Percentiles rank a stretch among this genome's conserved stretches.
These are phyloP conservation scores for Deinandra increscens DNA, from an alignment of 129 eudicot genomes.

Conservation along the genomic window DNA sequence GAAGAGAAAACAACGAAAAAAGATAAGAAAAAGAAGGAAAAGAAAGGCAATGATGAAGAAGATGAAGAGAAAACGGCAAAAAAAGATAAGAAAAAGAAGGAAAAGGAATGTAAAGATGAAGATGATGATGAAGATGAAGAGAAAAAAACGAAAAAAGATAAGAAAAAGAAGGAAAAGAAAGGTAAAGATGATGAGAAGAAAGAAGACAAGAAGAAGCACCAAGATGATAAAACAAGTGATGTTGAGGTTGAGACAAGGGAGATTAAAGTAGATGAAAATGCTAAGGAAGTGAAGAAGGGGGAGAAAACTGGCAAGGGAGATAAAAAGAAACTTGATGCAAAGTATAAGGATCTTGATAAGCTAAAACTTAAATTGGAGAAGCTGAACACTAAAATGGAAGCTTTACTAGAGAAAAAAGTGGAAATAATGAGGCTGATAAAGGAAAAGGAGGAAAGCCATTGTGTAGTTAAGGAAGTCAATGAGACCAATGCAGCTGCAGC, in stretches of 20 bases:
- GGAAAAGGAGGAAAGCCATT: constrained; percentile 51
- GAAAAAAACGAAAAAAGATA: constrained; percentile 18
- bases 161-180: constrained; percentile 21
- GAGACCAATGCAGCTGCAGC: constrained; percentile 27
- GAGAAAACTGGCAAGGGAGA: constrained; percentile 33
- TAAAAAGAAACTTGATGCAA: constrained; percentile 41
- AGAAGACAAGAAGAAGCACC: constrained; percentile 24
- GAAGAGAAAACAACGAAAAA: constrained; percentile 27
- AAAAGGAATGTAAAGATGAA: constrained; percentile 14
- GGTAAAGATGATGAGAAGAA: constrained; percentile 20
- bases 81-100: constrained; percentile 28
- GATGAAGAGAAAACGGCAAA: constrained; percentile 8
- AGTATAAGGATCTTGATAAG: constrained; percentile 52
- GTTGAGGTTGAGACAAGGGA: constrained; percentile 42
- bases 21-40: constrained; percentile 28
- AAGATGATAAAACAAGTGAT: constrained; percentile 15
- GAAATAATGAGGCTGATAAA: constrained; percentile 61
- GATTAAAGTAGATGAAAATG: constrained; percentile 40
- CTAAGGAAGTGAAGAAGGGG: constrained; percentile 23
- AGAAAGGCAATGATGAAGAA: not conserved
- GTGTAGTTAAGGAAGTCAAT: constrained; percentile 32
- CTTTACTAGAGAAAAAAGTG: constrained; percentile 60
- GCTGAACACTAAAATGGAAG: constrained; percentile 58
- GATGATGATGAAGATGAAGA: constrained; percentile 25
- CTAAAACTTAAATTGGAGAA: constrained; percentile 66